A percentile compares a stretch with the other conserved stretches of the same genome.
phyloP scores from a whole-genome alignment of 176 grass and related monocot genomes.

The Raddia guianensis region DNA sequence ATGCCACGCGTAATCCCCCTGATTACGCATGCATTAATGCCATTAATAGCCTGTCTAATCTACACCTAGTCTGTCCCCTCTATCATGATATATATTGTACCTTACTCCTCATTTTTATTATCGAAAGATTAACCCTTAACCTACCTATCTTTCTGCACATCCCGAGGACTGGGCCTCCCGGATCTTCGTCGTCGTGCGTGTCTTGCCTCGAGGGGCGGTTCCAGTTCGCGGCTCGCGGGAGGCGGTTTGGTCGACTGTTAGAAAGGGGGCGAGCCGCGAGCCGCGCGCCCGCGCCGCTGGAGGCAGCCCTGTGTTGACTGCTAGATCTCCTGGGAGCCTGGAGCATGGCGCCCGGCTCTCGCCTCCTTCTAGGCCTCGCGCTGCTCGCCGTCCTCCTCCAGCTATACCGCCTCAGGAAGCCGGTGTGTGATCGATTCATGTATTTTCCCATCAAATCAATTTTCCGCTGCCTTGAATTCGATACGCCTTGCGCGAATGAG shows the following conservation, averaged over 20 bases:
- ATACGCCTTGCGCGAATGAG: background rate
- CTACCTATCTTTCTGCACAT: no score
- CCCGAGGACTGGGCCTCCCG: background rate
- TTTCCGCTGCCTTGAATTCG: background rate
- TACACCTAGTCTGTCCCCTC: no score
- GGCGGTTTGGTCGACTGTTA: background rate
- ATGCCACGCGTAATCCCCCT: no score
- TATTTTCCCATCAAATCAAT: background rate
- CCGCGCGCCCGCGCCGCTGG: background rate
- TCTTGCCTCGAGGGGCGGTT: background rate
- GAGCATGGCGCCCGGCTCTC: slow-evolving; percentile 37
- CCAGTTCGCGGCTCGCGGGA: background rate
- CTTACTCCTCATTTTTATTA: no score
- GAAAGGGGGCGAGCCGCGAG: background rate
- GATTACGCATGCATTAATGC: no score
- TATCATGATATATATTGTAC: no score
- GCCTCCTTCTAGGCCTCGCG: slow-evolving; percentile 47
- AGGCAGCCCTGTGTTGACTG: background rate
- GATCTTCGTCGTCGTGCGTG: background rate
- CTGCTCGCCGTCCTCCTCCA: slow-evolving; percentile 54
- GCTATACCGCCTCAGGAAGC: slow-evolving; percentile 58
- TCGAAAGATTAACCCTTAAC: no score
- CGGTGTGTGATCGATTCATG: slow-evolving; percentile 40
- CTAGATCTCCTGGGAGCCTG: slow-evolving; percentile 20
- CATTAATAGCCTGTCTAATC: no score